A percentile compares a stretch with the other conserved stretches of the same genome.
Evolutionary conservation across 306 rosid genomes (phyloP).

Genomic region (Lathyrus sativus): DNA sequence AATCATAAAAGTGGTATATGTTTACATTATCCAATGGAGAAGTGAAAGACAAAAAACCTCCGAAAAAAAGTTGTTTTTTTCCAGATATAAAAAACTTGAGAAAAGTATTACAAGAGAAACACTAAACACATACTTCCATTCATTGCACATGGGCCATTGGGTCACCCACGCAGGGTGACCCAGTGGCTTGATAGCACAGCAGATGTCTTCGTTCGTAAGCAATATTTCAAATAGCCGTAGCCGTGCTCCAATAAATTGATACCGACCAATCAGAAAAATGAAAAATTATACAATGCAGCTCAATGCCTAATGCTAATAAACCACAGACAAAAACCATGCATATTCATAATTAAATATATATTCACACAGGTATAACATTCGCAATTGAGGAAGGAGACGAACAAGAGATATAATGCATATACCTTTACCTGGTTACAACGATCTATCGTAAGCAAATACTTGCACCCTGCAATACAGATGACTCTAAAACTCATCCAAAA

Average conservation of each 20-base stretch:
- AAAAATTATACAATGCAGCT: constrained; percentile 3
- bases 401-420: neutral
- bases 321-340: constrained; percentile 23
- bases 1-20: constrained; percentile 33
- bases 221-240: neutral
- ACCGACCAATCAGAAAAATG: constrained; percentile 22
- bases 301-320: constrained; percentile 20
- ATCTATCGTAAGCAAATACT: constrained; percentile 33
- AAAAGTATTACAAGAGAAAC: constrained; percentile 3
- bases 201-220: constrained; percentile 10
- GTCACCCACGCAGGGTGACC: neutral
- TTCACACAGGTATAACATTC: too few species aligned
- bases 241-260: neutral
- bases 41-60: constrained; percentile 34
- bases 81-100: neutral
- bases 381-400: too few species aligned
- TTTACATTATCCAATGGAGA: constrained; percentile 29
- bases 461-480: constrained; percentile 60
- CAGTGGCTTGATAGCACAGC: constrained; percentile 4
- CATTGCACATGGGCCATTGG: neutral
- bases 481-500: constrained; percentile 50
- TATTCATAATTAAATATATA: neutral
- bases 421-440: constrained; percentile 37
- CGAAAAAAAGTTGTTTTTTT: constrained; percentile 21
- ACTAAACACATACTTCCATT: neutral